Evolutionary conservation across 176 grass and related monocot genomes (phyloP).

Genomic region (Carex parvula): DNA sequence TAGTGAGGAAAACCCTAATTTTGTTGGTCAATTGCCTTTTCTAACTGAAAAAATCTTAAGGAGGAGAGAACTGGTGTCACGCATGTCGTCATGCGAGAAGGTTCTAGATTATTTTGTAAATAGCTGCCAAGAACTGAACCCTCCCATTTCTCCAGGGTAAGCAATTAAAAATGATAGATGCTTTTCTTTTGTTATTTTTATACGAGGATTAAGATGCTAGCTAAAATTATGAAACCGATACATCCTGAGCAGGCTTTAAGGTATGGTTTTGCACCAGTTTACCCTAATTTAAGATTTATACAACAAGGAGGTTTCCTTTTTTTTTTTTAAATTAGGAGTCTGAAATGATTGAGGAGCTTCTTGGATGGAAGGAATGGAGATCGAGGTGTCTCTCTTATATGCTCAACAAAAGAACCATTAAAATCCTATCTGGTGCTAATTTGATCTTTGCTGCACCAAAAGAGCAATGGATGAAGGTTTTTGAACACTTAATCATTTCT

Average conservation of each 20-base stretch:
- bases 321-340: slow-evolving; percentile 33
- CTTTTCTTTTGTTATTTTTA: not conserved
- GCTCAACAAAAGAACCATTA: slow-evolving; percentile 53
- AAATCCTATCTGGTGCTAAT: slow-evolving; percentile 56
- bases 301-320: not conserved
- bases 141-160: slow-evolving; percentile 3
- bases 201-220: not conserved
- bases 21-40: slow-evolving; percentile 34
- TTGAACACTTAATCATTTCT: slow-evolving; percentile 45
- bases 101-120: slow-evolving; percentile 37
- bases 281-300: slow-evolving; percentile 11
- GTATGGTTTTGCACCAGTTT: not conserved
- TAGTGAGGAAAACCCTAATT: slow-evolving; percentile 20
- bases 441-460: slow-evolving; percentile 73
- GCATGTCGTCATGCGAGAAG: slow-evolving; percentile 41
- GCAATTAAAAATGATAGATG: not conserved
- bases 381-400: slow-evolving; percentile 57
- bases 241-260: not conserved
- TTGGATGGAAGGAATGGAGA: slow-evolving; percentile 69
- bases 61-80: slow-evolving; percentile 30
- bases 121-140: not conserved
- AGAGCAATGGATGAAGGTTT: slow-evolving; percentile 63
- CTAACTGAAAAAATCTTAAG: slow-evolving; percentile 56
- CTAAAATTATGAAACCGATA: not conserved
- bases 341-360: slow-evolving; percentile 30